These are phyloP conservation scores for Adenanthera pavonina DNA, from an alignment of 306 rosid genomes.

Conservation along the genomic window DNA sequence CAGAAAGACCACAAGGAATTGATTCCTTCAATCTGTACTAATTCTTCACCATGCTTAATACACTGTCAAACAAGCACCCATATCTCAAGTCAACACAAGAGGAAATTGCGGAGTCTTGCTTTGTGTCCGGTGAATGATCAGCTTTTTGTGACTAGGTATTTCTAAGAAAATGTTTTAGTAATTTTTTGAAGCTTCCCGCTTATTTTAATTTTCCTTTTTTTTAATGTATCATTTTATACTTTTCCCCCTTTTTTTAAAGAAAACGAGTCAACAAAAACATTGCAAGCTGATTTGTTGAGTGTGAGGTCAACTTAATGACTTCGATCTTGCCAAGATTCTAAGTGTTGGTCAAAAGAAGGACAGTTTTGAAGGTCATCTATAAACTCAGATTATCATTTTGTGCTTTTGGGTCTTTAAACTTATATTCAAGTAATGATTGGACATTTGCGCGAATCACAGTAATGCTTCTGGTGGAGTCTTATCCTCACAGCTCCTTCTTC, in stretches of 20 bases:
- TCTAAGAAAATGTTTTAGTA: neutral
- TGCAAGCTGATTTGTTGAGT: neutral
- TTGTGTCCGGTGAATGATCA: conserved; percentile 76
- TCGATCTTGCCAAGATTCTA: neutral
- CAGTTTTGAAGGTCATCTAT: neutral
- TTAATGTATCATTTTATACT: neutral
- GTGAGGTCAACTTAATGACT: neutral
- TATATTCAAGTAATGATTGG: neutral
- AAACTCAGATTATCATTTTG: neutral
- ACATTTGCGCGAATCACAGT: neutral
- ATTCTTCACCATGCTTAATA: conserved; percentile 49
- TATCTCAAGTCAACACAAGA: conserved; percentile 70
- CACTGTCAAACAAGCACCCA: conserved; percentile 47
- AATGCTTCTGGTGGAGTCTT: neutral
- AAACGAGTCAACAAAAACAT: neutral
- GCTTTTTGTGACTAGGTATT: conserved; percentile 78
- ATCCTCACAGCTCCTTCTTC: neutral
- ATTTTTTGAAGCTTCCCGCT: neutral
- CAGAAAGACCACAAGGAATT: conserved; percentile 63
- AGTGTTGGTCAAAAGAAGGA: neutral
- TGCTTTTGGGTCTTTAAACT: neutral
- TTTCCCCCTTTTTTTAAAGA: neutral
- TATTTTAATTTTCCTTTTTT: neutral
- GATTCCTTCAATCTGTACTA: conserved; percentile 52
- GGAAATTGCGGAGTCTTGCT: conserved; percentile 65